Base-by-base conservation (phyloP, 2,329 filamentous ascomycete species). In the Trichoderma afroharzianum region DNA sequence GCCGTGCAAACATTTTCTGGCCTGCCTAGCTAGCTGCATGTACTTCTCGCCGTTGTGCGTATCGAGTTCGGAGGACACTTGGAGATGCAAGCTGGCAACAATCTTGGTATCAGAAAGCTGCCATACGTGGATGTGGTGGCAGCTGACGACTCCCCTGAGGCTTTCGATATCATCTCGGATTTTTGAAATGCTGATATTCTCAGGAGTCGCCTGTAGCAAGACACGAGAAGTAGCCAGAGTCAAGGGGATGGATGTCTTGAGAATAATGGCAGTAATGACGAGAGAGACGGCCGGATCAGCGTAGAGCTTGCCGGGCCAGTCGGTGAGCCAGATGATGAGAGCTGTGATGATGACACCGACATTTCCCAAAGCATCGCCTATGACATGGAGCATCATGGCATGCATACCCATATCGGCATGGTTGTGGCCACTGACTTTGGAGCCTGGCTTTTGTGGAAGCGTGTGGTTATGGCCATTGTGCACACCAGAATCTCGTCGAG, bases 91-190 rank as follows among this genome's bases (percentile, higher is more conserved):
- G 12, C 93, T 96, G 14, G 96, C 95, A 47, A 99, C 92, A 39
- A 97, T 86, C 84, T 98, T 97, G 67, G 94, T 96, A 79, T 98
- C 95, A 18, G 93, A 97, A 39, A 99, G 88, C 81, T 98, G 95
- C 96, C 96, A 99, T 73, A 99, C 94, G 80, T 99, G 96, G 26
- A 99, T 87, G 80, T 99, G 95, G 82, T 99, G 96, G 78, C 94
- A 97, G 79, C 92, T 94, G 73, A 96, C 85, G 62, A 99, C 92
- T 55, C 95, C 95, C 0, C 92, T 92, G 6, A 99, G 89, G 18
- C 88, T 84, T 78, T 95, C 89, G 68, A 99, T 97, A 79, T 99
- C 96, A 75, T 95, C 91, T 75, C 94, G 93, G 81, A 99, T 95
- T 72, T 98, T 93, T 74, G 95, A 92, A 71, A 98, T 89, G 76